Base-by-base conservation (phyloP, 2,329 filamentous ascomycete species). In the Mycosphaerella sp. region DNA sequence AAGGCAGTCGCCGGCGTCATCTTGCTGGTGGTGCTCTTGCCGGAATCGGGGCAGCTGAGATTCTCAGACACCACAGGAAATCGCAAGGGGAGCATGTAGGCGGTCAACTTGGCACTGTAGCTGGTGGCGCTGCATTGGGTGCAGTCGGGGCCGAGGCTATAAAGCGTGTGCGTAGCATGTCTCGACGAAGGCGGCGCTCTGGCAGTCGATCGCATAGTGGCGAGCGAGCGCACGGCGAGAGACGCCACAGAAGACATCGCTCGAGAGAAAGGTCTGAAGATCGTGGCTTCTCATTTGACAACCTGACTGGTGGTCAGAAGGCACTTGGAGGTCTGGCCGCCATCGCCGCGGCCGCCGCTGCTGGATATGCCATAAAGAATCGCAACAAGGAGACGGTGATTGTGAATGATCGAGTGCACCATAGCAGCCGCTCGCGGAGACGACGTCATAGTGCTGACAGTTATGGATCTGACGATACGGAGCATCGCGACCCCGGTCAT, bases 11-110 rank as follows among this genome's bases (percentile, higher is more conserved):
- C 57, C 68, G 68, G 44, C 78, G 78, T 28, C 78, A 83, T 61
- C 66, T 84, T 40, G 80, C 80, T n/a, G 80, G 81, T 60, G 81
- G 81, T 41, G 79, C 79, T 21, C 66, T 82, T 46, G 78, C 78
- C 37, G 81, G 80, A 41, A 70, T 80, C 40, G 81, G 78, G 55
- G 81, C 79, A 36, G 80, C 79, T 34, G 79, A 82, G 57, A 68
- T 84, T 32, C 58, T 84, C 14, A 74, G 80, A 44, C 78, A 77
- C 58, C 80, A 79, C 55, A 73, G 75, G 43, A 81, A 78, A 68
- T 70, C 66, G 40, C 71, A 81, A 59, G 80, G 79, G 25, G 74
- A 79, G 43, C 74, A 77, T 7, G 70, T 74, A 9, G 76, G 78
- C 39, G 71, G 73, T 56, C 73, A 73, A 27, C 64, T 76, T 32